Conservation (phyloP, 2,329 filamentous ascomycete genomes). For the Akanthomyces uredinophilus region DNA sequence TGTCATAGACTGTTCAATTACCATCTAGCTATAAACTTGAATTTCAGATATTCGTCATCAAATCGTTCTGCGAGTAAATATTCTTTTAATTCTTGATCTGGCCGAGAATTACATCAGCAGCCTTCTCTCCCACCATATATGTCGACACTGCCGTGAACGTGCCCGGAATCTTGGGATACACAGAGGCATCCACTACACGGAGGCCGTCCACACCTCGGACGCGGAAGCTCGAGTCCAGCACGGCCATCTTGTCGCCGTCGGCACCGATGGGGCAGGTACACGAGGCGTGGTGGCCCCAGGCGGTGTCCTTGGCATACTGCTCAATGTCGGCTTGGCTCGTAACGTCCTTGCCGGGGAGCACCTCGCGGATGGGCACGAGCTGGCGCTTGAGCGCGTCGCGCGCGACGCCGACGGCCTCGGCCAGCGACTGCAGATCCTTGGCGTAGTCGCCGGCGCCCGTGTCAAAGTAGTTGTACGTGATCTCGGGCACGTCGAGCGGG, state of each 20-base stretch:
- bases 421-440: constrained; percentile 47
- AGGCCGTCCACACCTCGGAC: constrained; percentile 42
- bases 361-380: constrained; percentile 19
- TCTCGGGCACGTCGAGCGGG: constrained; percentile 58
- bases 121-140: constrained; percentile 30
- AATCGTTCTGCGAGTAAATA: background rate
- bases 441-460: constrained; percentile 42
- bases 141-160: constrained; percentile 30
- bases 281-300: constrained; percentile 31
- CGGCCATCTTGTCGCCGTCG: constrained; percentile 30
- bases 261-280: constrained; percentile 30
- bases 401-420: constrained; percentile 50
- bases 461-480: constrained; percentile 58
- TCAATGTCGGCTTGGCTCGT: constrained; percentile 17
- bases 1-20: background rate
- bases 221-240: constrained; percentile 45
- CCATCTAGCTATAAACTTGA: background rate
- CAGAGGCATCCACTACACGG: constrained; percentile 41
- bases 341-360: constrained; percentile 19
- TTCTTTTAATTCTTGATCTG: constrained; percentile 1
- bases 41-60: background rate
- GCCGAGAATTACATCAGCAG: constrained; percentile 26
- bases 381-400: constrained; percentile 35
- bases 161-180: constrained; percentile 35
- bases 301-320: constrained; percentile 26